Evolutionary conservation across 768 basidiomycete genomes (phyloP), one percentile per base, ranked within the genome.

Genomic region (Paxillus ammoniavirescens): DNA sequence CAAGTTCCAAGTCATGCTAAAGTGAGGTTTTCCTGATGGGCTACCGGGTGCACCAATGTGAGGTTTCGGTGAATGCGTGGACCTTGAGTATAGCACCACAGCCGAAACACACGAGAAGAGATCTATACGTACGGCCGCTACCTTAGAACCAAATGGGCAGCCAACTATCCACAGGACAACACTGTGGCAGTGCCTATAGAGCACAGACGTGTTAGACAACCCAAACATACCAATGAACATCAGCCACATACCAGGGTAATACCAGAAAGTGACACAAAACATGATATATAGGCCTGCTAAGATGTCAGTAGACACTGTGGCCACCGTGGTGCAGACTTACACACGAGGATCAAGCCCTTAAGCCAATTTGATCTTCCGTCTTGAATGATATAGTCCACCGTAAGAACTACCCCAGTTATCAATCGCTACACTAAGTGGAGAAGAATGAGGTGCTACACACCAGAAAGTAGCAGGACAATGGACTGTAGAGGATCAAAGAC

Each of bases 301-400:
- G 28, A 35, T 37, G 68, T 12, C 8, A 28, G 33, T 12, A 12
- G 8, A 10, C 33, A 36, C 15, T 6, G 40, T 55, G 30, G 55
- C 42, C 9, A 50, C 0, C 9, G 52, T 0, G 2, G 42, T 8
- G 30, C 10, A 42, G 8, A 66, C 75, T 45, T 58, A 81, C 86
- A 83, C 52, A 91, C 81, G n/a, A 92, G 77, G n/a, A 91, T 84
- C 61, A 84, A 69, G 21, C 91, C 92, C 70, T 96, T 93, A n/a
- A 97, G 76, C 85, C 93, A 97, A 68, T 95, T 96, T 30, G 87
- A 90, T 65, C 83, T 89, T 10, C 93, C 93, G 60, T 97, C 95
- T 45, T 83, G 80, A 5, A 95, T 81, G 18, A 87, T 84, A 63
- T 90, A 91, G 64, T 89, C 90, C 70, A 96, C 91, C 5, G 90